Conservation (phyloP, 768 basidiomycete species). For the Russula virescens region DNA sequence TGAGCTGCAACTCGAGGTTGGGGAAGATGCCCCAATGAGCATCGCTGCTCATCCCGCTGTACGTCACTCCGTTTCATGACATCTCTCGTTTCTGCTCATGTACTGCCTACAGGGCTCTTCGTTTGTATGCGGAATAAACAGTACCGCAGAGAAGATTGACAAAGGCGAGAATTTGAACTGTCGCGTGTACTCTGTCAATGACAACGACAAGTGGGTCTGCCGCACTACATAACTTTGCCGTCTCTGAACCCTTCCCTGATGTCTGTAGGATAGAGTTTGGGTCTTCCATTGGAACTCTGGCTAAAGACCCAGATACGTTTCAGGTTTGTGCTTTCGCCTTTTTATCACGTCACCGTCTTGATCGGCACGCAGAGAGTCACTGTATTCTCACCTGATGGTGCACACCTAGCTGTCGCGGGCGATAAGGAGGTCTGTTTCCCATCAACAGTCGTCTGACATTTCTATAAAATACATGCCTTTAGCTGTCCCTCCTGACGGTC, state of each 20-base stretch:
- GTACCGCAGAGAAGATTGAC: slow-evolving; percentile 53
- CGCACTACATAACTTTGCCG: neutral
- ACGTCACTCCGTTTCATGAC: slow-evolving; percentile 22
- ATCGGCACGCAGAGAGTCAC: slow-evolving; percentile 72
- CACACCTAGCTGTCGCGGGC: slow-evolving; percentile 65
- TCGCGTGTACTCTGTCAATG: slow-evolving; percentile 53
- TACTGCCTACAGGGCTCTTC: slow-evolving; percentile 37
- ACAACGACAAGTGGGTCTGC: slow-evolving; percentile 51
- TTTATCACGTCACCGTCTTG: slow-evolving; percentile 3
- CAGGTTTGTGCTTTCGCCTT: slow-evolving; percentile 48
- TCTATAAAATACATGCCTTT: neutral
- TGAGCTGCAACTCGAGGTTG: slow-evolving; percentile 70
- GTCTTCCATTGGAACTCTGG: slow-evolving; percentile 56
- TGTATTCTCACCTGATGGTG: slow-evolving; percentile 63
- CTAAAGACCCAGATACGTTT: slow-evolving; percentile 64
- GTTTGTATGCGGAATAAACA: slow-evolving; percentile 86
- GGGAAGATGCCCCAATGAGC: slow-evolving; percentile 97
- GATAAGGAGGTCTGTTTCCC: slow-evolving; percentile 52
- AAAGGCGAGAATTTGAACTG: slow-evolving; percentile 80
- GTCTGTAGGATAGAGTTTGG: slow-evolving; percentile 46
- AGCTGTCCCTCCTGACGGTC: slow-evolving; percentile 28
- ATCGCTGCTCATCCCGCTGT: slow-evolving; percentile 68
- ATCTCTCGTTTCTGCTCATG: slow-evolving; percentile 4
- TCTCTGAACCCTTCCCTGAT: neutral
- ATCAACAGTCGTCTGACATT: neutral